Evolutionary conservation across 208 protist genomes (phyloP), one percentile per base, ranked within the genome.

Genomic region (Wallacemonas sp.): DNA sequence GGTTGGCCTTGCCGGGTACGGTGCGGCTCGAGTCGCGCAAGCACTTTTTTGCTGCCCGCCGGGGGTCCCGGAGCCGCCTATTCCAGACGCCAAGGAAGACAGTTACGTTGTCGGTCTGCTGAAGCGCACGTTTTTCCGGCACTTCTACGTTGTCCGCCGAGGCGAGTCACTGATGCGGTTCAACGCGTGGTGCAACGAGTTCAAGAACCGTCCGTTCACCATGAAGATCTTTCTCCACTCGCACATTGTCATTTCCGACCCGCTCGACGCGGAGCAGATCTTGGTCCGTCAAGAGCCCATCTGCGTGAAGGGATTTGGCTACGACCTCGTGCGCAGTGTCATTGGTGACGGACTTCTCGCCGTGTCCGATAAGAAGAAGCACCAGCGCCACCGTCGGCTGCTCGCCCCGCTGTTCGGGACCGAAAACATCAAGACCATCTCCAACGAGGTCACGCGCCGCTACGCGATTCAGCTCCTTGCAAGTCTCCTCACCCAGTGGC

Each of bases 161-260:
- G 76, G 60, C 5, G 76, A 80, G 29, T 78, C 72, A 15, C 64
- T 87, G 39, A 67, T 79, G 53, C 66, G 65, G 26, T 52, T 87
- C 46, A 64, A 83, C 38, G 33, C 58, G 34, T 87, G 76, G 80
- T 69, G 70, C 44, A 42, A 37, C 1, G 38, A 75, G 45, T 80
- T 73, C 54, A 45, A 83, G 19, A 71, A 87, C 66, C 76, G 67
- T 32, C 80, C 76, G 3, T 87, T 86, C 44, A 12, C 78, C 17
- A 82, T 83, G 72, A 76, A 77, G 48, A 83, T 87, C 22, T 83
- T 83, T 30, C 72, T 78, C 46, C 73, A 71, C 36, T 63, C 67
- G 13, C 80, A 87, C 38, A 76, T 83, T 38, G 76, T 87, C 37
- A 48, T 87, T 24, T 87, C 80, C 12, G 63, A 65, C 46, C 69